phyloP scores from a whole-genome alignment of 257 asterid species.

The Osmanthus fragrans region DNA sequence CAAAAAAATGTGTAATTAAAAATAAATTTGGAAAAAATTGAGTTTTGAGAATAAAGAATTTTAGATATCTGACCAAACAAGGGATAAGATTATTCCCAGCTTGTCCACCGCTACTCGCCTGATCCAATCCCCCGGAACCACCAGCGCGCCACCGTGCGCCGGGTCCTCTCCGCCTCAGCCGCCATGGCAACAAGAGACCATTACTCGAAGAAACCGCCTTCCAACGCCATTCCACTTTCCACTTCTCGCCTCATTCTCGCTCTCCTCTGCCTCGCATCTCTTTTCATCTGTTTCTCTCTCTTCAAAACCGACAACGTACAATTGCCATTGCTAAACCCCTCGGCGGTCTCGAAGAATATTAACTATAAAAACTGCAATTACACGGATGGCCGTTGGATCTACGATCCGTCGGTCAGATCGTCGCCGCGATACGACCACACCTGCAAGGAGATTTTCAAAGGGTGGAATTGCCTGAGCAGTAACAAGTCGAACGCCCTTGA shows the following conservation, averaged over 20 bases:
- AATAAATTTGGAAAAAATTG: too few relatives aligned
- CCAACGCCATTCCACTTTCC: constrained; percentile 33
- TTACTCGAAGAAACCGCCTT: constrained; percentile 43
- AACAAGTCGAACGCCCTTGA: constrained; percentile 76
- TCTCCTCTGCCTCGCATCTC: constrained; percentile 54
- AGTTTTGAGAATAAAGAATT: too few relatives aligned
- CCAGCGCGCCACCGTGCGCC: constrained; percentile 32
- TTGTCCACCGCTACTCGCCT: too few relatives aligned
- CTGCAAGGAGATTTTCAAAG: constrained; percentile 93
- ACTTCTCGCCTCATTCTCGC: constrained; percentile 45
- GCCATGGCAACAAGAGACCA: constrained; percentile 60
- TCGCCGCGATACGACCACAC: constrained; percentile 75
- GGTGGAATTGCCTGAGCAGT: constrained; percentile 91
- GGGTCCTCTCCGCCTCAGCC: constrained; percentile 24
- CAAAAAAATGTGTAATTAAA: too few relatives aligned
- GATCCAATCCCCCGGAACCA: background rate
- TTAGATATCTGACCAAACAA: too few relatives aligned
- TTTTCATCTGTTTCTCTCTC: constrained; percentile 61
- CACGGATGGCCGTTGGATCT: constrained; percentile 78
- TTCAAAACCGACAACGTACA: constrained; percentile 38
- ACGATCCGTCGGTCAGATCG: constrained; percentile 51
- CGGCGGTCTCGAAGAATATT: constrained; percentile 23
- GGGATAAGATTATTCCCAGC: too few relatives aligned
- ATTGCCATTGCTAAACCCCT: constrained; percentile 27
- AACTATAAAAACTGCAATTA: constrained; percentile 44